phyloP scores from a whole-genome alignment of 2,329 filamentous ascomycete species.

The Beauveria medogensis region DNA sequence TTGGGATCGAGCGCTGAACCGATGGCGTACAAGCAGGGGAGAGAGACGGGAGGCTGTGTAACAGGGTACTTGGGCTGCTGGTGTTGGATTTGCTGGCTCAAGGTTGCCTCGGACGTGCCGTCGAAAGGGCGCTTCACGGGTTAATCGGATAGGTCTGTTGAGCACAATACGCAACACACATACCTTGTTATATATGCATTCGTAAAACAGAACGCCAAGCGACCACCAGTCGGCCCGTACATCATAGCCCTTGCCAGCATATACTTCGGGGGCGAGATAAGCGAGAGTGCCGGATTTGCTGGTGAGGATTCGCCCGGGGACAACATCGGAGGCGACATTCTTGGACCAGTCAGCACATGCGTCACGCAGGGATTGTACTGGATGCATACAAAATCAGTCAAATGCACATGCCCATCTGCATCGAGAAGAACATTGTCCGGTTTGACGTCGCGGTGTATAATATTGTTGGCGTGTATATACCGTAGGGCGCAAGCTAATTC shows the following conservation, averaged over 20 bases:
- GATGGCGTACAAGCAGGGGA: conserved; percentile 84
- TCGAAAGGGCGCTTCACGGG: conserved; percentile 75
- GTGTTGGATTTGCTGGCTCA: conserved; percentile 74
- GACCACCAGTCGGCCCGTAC: conserved; percentile 98
- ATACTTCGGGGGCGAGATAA: conserved; percentile 93
- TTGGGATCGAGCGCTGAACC: conserved; percentile 75
- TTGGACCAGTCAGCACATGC: conserved; percentile 31
- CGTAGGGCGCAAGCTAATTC: conserved; percentile 85
- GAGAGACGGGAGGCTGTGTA: conserved; percentile 81
- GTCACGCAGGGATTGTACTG: neutral
- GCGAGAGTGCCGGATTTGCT: conserved; percentile 96
- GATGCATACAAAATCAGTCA: conserved; percentile 84
- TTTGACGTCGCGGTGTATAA: conserved; percentile 87
- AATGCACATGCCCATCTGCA: conserved; percentile 85
- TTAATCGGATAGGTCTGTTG: neutral
- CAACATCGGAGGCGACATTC: conserved; percentile 95
- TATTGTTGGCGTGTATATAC: conserved; percentile 78
- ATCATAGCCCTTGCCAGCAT: conserved; percentile 80
- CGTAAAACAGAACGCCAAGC: conserved; percentile 93
- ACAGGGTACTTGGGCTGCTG: conserved; percentile 76
- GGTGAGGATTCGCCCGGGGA: conserved; percentile 71
- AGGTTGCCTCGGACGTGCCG: conserved; percentile 71
- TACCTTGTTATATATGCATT: conserved; percentile 99
- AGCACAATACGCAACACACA: conserved; percentile 16
- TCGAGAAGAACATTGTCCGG: conserved; percentile 87